Conservation (phyloP, 495 filamentous ascomycete genomes). For the Parachaetomium inaequale region DNA sequence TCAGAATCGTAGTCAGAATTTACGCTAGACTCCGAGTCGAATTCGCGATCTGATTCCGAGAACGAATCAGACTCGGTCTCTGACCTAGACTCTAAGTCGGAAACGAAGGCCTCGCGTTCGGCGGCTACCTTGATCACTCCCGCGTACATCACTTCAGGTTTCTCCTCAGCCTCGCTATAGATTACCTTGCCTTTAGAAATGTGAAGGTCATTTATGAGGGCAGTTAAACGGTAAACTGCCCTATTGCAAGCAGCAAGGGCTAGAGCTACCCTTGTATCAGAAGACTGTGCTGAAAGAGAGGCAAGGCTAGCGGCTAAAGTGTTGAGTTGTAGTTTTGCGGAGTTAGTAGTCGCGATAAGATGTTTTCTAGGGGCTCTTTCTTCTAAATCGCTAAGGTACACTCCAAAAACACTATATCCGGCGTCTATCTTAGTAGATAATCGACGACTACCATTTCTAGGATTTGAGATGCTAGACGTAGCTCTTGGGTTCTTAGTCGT, state of each 20-base stretch:
- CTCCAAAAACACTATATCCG: no score
- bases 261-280: background rate
- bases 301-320: background rate
- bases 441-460: no score
- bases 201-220: background rate
- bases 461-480: no score
- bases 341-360: no score
- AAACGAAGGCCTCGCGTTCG: background rate
- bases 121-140: background rate
- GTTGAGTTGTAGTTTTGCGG: background rate
- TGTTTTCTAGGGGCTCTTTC: no score
- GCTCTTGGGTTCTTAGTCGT: no score
- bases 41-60: background rate
- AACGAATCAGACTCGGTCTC: background rate
- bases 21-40: background rate
- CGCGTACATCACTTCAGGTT: background rate
- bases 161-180: background rate
- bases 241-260: background rate
- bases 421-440: no score
- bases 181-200: background rate
- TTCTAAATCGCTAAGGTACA: no score
- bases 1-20: background rate
- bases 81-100: background rate
- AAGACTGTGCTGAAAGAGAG: background rate
- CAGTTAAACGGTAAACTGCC: background rate